These are phyloP conservation scores for Aspergillus latus DNA, from an alignment of 2,329 filamentous ascomycete species.

Conservation along the genomic window DNA sequence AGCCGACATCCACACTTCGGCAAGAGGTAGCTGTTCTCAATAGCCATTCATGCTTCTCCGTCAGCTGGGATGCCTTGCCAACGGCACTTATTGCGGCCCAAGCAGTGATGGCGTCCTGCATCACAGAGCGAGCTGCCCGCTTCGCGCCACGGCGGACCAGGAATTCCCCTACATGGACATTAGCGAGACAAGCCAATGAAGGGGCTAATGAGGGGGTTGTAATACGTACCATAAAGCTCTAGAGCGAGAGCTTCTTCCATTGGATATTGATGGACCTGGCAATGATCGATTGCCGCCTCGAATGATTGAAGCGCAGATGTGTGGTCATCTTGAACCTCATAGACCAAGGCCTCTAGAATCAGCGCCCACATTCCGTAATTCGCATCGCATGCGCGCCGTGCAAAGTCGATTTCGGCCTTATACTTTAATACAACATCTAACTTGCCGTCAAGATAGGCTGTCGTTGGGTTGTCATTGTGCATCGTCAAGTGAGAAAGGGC, in stretches of 20 bases:
- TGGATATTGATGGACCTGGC: constrained; percentile 57
- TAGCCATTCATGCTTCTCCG: constrained; percentile 61
- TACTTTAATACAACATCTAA: constrained; percentile 51
- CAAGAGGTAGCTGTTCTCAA: constrained; percentile 55
- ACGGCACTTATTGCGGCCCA: constrained; percentile 59
- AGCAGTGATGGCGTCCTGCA: constrained; percentile 59
- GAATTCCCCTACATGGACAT: constrained; percentile 46
- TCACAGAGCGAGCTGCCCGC: constrained; percentile 57
- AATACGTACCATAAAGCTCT: constrained; percentile 57
- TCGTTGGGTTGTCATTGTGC: constrained; percentile 44
- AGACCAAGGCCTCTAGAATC: constrained; percentile 56
- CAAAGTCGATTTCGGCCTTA: constrained; percentile 54
- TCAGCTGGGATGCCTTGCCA: constrained; percentile 59
- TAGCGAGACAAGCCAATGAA: neutral
- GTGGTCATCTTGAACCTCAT: constrained; percentile 50
- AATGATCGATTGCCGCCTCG: constrained; percentile 58
- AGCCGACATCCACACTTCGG: constrained; percentile 54
- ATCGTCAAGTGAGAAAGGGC: constrained; percentile 45
- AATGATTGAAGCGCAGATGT: constrained; percentile 45
- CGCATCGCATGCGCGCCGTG: constrained; percentile 54
- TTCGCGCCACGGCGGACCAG: constrained; percentile 58
- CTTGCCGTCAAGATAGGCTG: constrained; percentile 46
- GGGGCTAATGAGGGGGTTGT: neutral
- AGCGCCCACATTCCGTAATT: constrained; percentile 62
- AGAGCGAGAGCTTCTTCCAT: constrained; percentile 61